Evolutionary conservation across 2,329 filamentous ascomycete genomes (phyloP).

Genomic region (Fonsecaea pedrosoi): DNA sequence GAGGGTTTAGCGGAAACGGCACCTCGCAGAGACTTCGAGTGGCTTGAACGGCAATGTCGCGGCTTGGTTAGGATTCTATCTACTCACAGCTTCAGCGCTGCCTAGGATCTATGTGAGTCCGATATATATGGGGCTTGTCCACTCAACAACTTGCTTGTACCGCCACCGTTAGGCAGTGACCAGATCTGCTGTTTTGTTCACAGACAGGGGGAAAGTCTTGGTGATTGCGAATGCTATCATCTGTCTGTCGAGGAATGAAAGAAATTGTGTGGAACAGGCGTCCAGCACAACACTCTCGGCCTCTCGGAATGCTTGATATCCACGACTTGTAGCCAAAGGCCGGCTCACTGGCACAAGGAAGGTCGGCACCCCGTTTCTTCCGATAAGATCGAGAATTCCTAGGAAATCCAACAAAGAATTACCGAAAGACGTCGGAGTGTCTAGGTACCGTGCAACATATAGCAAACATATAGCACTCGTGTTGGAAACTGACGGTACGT

Average conservation of each 20-base stretch:
- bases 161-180: neutral
- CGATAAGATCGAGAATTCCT: neutral
- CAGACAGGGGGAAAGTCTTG: neutral
- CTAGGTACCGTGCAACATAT: neutral
- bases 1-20: neutral
- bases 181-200: neutral
- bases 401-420: neutral
- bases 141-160: neutral
- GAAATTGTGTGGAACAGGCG: too few relatives aligned
- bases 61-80: neutral
- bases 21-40: neutral
- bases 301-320: neutral
- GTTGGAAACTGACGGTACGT: neutral
- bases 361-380: neutral
- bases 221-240: neutral
- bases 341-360: neutral
- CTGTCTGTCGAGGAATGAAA: too few relatives aligned
- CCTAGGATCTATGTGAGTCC: neutral
- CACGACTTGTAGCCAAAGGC: neutral
- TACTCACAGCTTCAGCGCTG: neutral
- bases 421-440: neutral
- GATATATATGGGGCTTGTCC: neutral
- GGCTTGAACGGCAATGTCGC: neutral
- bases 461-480: neutral
- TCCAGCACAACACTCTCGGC: neutral